A percentile compares a stretch with the other conserved stretches of the same genome.
These are phyloP conservation scores for Plasmodium sp. DNA, from an alignment of 169 alveolate species.

Conservation along the genomic window DNA sequence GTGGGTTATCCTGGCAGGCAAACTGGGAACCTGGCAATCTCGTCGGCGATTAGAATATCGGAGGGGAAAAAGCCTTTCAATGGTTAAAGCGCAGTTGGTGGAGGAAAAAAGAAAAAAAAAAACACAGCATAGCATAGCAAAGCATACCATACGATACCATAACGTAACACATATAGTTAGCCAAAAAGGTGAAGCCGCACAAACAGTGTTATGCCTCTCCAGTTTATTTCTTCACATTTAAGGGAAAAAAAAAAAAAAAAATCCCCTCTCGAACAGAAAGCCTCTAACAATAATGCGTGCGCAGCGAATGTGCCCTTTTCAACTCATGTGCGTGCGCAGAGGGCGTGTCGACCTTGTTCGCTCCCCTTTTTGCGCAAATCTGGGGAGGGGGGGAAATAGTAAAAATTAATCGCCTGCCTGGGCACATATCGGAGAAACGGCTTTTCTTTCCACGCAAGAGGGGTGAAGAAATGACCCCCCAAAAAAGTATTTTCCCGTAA, in stretches of 20 bases:
- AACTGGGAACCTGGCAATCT: background rate
- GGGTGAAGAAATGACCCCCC: background rate
- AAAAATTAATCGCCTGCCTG: background rate
- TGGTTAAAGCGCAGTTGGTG: background rate
- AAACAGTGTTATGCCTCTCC: background rate
- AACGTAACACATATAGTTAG: background rate
- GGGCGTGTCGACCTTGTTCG: background rate
- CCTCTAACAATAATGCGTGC: background rate
- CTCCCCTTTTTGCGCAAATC: background rate
- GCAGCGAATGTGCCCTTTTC: background rate
- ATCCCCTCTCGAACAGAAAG: background rate
- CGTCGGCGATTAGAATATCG: background rate
- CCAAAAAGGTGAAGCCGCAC: background rate
- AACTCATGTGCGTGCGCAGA: background rate
- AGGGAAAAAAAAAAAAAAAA: background rate
- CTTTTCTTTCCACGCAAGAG: background rate
- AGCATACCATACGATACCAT: background rate
- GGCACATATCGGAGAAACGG: background rate
- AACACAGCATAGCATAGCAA: background rate
- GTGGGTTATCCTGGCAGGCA: background rate
- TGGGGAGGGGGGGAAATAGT: background rate
- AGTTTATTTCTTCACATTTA: background rate
- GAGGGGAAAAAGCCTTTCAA: background rate
- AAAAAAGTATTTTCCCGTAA: background rate
- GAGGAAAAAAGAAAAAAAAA: background rate